Evolutionary conservation across 257 asterid species (phyloP).

Genomic region (Fraxinus excelsior): DNA sequence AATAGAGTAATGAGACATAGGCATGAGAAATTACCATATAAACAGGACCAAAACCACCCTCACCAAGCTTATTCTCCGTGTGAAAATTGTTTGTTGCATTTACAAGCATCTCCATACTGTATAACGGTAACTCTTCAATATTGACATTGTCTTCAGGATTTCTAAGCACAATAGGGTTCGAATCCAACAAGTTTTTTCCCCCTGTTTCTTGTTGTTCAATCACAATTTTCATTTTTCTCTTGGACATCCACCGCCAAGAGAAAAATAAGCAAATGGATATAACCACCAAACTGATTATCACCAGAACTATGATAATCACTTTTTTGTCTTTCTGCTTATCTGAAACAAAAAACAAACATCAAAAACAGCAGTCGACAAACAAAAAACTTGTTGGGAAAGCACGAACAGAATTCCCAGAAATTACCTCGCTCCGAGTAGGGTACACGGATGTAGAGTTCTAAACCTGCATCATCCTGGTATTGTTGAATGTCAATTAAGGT

Average conservation of each 20-base stretch:
- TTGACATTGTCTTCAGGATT: not conserved
- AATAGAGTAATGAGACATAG: not conserved
- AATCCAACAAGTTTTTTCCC: not conserved
- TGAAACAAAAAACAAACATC: not conserved
- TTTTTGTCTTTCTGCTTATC: not conserved
- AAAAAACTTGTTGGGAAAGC: not conserved
- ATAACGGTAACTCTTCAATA: constrained; percentile 21
- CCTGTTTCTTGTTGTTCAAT: not conserved
- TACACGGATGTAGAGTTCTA: not conserved
- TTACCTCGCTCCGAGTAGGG: not conserved
- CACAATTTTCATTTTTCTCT: not conserved
- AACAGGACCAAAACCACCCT: constrained; percentile 30
- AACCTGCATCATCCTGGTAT: not conserved
- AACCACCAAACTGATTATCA: not conserved
- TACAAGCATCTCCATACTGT: constrained; percentile 3
- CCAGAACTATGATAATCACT: not conserved
- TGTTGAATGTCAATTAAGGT: constrained; percentile 30
- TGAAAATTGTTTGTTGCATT: constrained; percentile 25
- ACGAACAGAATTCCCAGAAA: not conserved
- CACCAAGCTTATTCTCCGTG: constrained; percentile 17
- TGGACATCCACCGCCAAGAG: not conserved
- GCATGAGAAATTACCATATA: constrained; percentile 8
- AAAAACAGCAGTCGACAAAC: not conserved
- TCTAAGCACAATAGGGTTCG: not conserved
- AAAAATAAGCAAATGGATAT: not conserved